Evolutionary conservation across 2,329 filamentous ascomycete species (phyloP).

Genomic region (Arthrobotrys entomopaga): DNA sequence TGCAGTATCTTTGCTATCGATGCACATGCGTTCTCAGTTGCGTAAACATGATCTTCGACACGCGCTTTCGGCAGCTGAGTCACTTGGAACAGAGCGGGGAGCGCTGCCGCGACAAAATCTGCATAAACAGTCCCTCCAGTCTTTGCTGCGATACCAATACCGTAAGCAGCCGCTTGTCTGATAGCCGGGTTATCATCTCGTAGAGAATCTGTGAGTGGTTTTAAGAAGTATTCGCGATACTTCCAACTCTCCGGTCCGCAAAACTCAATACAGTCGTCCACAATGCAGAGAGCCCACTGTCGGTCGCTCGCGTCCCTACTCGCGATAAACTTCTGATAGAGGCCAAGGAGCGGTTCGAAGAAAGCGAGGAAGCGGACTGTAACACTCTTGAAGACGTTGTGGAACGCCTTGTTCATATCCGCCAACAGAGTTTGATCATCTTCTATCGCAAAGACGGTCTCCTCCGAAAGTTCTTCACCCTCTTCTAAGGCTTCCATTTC

Average conservation of each 20-base stretch:
- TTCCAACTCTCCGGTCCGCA: slow-evolving; percentile 88
- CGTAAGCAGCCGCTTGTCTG: slow-evolving; percentile 93
- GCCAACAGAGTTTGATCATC: slow-evolving; percentile 96
- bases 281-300: slow-evolving; percentile 98
- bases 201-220: slow-evolving; percentile 86
- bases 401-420: slow-evolving; percentile 99
- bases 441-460: slow-evolving; percentile 88
- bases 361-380: slow-evolving; percentile 82
- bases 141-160: slow-evolving; percentile 93
- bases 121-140: slow-evolving; percentile 88
- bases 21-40: slow-evolving; percentile 95
- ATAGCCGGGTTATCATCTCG: slow-evolving; percentile 87
- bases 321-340: slow-evolving; percentile 85
- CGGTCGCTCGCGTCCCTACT: slow-evolving; percentile 87
- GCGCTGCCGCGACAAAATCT: slow-evolving; percentile 81
- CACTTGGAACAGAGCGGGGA: slow-evolving; percentile 85
- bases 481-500: slow-evolving; percentile 86
- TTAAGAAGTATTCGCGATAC: slow-evolving; percentile 85
- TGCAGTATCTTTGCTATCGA: slow-evolving; percentile 97
- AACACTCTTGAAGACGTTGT: slow-evolving; percentile 98
- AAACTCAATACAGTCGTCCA: slow-evolving; percentile 98
- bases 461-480: slow-evolving; percentile 87
- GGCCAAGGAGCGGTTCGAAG: slow-evolving; percentile 86
- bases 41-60: slow-evolving; percentile 92
- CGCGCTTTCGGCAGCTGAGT: slow-evolving; percentile 83